phyloP scores from a whole-genome alignment of 257 asterid species.

The Anisodus tanguticus region DNA sequence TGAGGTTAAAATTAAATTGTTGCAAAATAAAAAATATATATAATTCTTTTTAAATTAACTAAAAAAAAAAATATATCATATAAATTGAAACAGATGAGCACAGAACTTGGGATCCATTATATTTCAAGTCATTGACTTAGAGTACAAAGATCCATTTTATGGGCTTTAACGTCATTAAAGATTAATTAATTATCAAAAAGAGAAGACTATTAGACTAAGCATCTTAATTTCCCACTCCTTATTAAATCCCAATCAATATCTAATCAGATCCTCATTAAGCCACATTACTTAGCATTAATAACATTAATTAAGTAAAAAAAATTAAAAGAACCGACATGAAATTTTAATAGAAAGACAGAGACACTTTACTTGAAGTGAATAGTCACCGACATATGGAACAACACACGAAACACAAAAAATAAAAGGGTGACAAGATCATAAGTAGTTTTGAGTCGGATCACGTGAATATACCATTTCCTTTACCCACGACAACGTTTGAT shows the following conservation, averaged over 20 bases:
- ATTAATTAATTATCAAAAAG: not conserved
- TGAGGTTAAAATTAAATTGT: too few species aligned
- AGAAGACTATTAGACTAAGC: not conserved
- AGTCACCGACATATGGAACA: constrained; percentile 31
- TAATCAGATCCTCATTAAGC: not conserved
- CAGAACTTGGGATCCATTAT: constrained; percentile 7
- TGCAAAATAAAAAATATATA: too few species aligned
- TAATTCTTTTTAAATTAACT: too few species aligned
- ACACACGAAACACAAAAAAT: constrained; percentile 21
- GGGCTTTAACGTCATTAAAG: constrained; percentile 15
- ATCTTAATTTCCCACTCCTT: too few species aligned
- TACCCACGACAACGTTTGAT: constrained; percentile 38
- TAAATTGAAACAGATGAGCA: too few species aligned
- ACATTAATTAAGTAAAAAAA: not conserved
- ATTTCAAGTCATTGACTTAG: constrained; percentile 16
- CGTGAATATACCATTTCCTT: constrained; percentile 33
- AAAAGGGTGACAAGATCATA: constrained; percentile 23
- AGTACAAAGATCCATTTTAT: constrained; percentile 28
- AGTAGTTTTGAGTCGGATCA: constrained; percentile 42
- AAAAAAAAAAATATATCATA: too few species aligned
- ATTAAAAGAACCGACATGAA: not conserved
- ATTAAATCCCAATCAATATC: not conserved
- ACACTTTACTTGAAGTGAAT: constrained; percentile 29
- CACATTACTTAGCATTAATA: not conserved
- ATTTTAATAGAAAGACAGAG: not conserved